Evolutionary conservation across 208 protist genomes (phyloP).

Genomic region (Acanthamoeba castellanii): DNA sequence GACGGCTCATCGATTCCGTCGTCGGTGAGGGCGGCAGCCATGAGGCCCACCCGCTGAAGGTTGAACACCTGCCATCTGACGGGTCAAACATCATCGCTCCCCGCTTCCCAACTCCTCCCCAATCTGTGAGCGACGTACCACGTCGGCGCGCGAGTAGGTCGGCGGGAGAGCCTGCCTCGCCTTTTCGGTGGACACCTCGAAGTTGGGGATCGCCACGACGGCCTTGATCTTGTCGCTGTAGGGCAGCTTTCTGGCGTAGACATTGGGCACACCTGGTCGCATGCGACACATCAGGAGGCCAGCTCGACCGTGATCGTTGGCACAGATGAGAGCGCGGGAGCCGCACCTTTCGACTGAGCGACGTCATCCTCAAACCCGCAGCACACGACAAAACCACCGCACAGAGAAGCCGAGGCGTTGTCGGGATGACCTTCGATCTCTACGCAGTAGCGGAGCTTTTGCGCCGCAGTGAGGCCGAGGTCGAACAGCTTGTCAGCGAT

Average conservation of each 20-base stretch:
- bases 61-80: slow-evolving; percentile 29
- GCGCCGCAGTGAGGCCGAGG: background rate
- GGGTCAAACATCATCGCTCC: background rate
- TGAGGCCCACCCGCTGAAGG: slow-evolving; percentile 27
- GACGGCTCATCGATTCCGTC: background rate
- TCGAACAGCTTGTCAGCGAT: slow-evolving; percentile 51
- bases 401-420: slow-evolving; percentile 38
- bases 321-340: background rate
- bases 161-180: slow-evolving; percentile 64
- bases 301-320: background rate
- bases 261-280: background rate
- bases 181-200: slow-evolving; percentile 64
- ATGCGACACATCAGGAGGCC: background rate
- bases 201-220: slow-evolving; percentile 53
- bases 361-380: background rate
- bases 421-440: slow-evolving; percentile 71
- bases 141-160: slow-evolving; percentile 58
- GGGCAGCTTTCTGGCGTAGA: slow-evolving; percentile 1
- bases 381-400: slow-evolving; percentile 52
- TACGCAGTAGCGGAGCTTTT: slow-evolving; percentile 42
- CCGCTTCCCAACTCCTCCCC: background rate
- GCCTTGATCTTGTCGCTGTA: slow-evolving; percentile 45
- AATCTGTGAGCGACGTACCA: background rate
- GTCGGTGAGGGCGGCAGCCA: slow-evolving; percentile 4
- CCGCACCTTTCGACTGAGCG: background rate